Percentiles rank a stretch among this genome's conserved stretches.
These are phyloP conservation scores for Colletotrichum sp. DNA, from an alignment of 2,329 filamentous ascomycete genomes.

Conservation along the genomic window DNA sequence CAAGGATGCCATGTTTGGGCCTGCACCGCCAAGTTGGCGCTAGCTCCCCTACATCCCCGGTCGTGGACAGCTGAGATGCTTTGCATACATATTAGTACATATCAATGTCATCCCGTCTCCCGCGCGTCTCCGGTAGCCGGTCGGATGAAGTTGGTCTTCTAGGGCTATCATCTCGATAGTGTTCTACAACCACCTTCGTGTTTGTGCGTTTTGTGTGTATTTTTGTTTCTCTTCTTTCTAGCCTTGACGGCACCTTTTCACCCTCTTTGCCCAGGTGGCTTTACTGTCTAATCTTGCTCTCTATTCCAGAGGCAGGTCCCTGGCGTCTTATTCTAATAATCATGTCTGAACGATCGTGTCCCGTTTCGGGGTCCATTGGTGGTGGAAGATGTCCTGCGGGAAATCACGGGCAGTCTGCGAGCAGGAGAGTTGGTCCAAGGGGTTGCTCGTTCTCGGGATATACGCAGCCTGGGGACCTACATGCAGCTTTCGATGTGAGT, in stretches of 20 bases:
- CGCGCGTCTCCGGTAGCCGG: neutral
- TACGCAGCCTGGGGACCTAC: slow-evolving; percentile 31
- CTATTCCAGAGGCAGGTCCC: slow-evolving; percentile 11
- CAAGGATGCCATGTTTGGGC: slow-evolving; percentile 3
- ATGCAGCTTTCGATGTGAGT: slow-evolving; percentile 41
- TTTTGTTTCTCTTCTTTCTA: neutral
- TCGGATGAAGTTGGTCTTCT: neutral
- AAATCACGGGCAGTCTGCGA: slow-evolving; percentile 1
- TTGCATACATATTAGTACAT: neutral
- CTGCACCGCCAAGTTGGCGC: slow-evolving; percentile 4
- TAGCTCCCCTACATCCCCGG: neutral
- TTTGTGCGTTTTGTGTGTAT: neutral
- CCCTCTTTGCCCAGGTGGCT: slow-evolving; percentile 5
- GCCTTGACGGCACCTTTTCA: slow-evolving; percentile 5
- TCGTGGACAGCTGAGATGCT: neutral
- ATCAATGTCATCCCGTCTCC: neutral
- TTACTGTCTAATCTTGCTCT: neutral
- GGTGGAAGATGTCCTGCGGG: slow-evolving; percentile 27
- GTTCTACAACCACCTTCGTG: neutral
- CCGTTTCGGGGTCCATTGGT: slow-evolving; percentile 33
- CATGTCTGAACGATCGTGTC: slow-evolving; percentile 36
- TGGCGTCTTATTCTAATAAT: slow-evolving; percentile 11
- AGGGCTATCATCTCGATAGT: neutral
- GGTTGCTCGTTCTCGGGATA: slow-evolving; percentile 38
- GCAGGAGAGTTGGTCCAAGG: slow-evolving; percentile 28